Evolutionary conservation across 148 eudicot genomes (phyloP), one percentile per base, ranked within the genome.

Genomic region (Camellia lanceoleosa): DNA sequence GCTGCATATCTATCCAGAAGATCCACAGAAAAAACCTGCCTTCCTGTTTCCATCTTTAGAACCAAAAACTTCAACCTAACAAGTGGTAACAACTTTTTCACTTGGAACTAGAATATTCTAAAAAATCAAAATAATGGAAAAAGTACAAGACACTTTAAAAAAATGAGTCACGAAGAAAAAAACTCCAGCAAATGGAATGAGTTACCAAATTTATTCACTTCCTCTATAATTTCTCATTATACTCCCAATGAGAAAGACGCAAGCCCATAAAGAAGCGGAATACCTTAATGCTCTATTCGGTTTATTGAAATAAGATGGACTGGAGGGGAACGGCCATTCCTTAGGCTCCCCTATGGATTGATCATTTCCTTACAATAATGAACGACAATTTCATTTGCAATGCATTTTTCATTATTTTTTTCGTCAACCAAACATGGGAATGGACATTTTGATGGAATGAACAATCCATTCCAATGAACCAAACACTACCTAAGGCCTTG

Each of bases 1-100:
- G 99, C 90, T 30, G 97, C 99, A 72, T 87, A 80, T 77, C 92
- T 89, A 80, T 96, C 98, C 5, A 96, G 90, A 77, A 96, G 91
- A 84, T 96, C 99, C 20, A 96, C 99, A 1, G 91, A 79, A 75
- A 93, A 96, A 41, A 95, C 97, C 62, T 91, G 90, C 74, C 87
- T 88, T 54, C 87, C 85, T 0, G 23, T 62, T 81, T 92, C 97
- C 94, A 90, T 91, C 82, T 68, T 76, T 74, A 73, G 71, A 66
- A 67, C 68, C 61, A 43, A 78, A 65, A 63, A 55, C 42, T 42
- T 65, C 73, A 64, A 73, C 68, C 78, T 80, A 44, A 67, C 73
- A 42, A 68, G 61, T 52, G 63, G 75, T 54, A 0, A 73, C 64
- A 56, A 54, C 64, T 47, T 14, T 55, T 20, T 73, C 44, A 73